Evolutionary conservation across 495 filamentous ascomycete species (phyloP).

Genomic region (Neurospora africana): DNA sequence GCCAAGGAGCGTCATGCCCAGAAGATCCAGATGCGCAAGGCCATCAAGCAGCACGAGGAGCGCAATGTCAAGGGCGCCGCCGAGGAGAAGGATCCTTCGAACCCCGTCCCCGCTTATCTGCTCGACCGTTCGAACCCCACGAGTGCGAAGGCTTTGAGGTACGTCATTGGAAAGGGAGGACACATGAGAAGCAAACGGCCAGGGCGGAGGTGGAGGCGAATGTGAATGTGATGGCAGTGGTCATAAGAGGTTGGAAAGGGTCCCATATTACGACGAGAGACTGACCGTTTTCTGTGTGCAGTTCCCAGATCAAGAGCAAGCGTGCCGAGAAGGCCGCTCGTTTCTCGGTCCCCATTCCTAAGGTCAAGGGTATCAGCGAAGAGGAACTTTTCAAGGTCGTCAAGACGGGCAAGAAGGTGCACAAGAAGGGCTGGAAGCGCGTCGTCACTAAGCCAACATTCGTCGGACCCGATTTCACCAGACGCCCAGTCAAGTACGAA

Average conservation of each 20-base stretch:
- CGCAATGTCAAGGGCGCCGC: conserved; percentile 87
- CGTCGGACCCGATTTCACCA: conserved; percentile 84
- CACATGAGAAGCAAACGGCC: conserved; percentile 28
- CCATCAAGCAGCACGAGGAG: conserved; percentile 88
- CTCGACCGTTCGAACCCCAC: conserved; percentile 79
- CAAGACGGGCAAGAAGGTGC: conserved; percentile 68
- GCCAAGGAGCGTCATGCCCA: conserved; percentile 87
- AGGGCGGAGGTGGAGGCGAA: background rate
- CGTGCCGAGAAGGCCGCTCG: conserved; percentile 88
- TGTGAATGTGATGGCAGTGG: background rate
- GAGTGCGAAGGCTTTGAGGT: conserved; percentile 76
- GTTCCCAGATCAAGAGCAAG: conserved; percentile 31
- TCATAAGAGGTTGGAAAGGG: background rate
- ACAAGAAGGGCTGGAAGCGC: conserved; percentile 76
- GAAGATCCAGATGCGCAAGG: conserved; percentile 99
- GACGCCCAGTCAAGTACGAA: conserved; percentile 88
- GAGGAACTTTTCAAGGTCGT: conserved; percentile 99
- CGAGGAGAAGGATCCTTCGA: conserved; percentile 58
- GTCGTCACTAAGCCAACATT: conserved; percentile 66
- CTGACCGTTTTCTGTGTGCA: background rate
- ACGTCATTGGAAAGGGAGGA: conserved; percentile 70
- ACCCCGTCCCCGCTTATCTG: conserved; percentile 75
- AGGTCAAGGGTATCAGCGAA: conserved; percentile 86
- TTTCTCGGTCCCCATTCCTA: conserved; percentile 87
- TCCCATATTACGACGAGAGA: background rate